phyloP scores from a whole-genome alignment of 2,329 filamentous ascomycete species.

The Claviceps sp. region DNA sequence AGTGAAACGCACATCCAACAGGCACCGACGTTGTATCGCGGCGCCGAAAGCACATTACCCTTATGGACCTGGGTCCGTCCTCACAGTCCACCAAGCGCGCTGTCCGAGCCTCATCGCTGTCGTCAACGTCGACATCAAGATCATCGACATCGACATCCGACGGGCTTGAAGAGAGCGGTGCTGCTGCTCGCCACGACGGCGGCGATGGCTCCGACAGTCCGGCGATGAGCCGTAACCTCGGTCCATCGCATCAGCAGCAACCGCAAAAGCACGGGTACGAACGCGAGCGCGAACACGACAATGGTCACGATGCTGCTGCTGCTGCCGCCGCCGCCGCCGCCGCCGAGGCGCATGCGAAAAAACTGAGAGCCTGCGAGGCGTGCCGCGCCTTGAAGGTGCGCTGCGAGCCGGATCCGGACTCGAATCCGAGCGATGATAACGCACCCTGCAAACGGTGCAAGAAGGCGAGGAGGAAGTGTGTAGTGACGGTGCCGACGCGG shows the following conservation, averaged over 20 bases:
- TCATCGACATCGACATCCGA: no score
- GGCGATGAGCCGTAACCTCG: not conserved
- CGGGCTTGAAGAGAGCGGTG: not conserved
- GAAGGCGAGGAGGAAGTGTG: slow-evolving; percentile 65
- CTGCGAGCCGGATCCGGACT: slow-evolving; percentile 69
- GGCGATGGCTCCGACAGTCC: slow-evolving; percentile 9
- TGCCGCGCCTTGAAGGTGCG: slow-evolving; percentile 69
- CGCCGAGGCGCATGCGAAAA: slow-evolving; percentile 38
- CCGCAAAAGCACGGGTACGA: slow-evolving; percentile 9
- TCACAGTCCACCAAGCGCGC: slow-evolving; percentile 14
- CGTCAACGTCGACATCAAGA: no score
- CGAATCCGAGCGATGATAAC: slow-evolving; percentile 47
- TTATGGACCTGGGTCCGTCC: slow-evolving; percentile 22
- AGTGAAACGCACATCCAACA: not conserved
- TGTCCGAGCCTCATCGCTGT: slow-evolving; percentile 6
- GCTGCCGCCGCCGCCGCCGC: slow-evolving; percentile 13
- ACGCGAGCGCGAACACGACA: not conserved
- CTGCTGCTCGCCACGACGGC: slow-evolving; percentile 7
- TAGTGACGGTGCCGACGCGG: slow-evolving; percentile 59
- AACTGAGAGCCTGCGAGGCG: slow-evolving; percentile 60
- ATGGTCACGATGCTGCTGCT: slow-evolving; percentile 9
- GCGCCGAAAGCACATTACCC: no score
- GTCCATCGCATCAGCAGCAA: slow-evolving; percentile 4
- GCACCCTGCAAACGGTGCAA: slow-evolving; percentile 62
- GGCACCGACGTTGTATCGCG: slow-evolving; percentile 3